Evolutionary conservation across 2,329 filamentous ascomycete species (phyloP).

Genomic region (Metarhizium rileyi): DNA sequence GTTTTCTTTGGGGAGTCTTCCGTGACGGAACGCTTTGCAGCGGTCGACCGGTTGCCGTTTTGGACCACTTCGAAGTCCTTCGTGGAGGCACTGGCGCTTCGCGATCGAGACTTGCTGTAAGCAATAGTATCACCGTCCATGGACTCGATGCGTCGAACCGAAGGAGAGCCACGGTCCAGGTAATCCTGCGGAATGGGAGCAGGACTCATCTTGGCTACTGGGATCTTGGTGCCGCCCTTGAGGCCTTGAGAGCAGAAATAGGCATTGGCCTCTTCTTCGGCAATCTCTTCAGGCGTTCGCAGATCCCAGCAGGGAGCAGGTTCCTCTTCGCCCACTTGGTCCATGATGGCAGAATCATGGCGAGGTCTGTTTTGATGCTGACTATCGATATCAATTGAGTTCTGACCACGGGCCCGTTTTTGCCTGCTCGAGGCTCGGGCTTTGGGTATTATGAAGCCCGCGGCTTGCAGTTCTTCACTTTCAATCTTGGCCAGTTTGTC

Average conservation of each 20-base stretch:
- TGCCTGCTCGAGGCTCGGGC: conserved; percentile 43
- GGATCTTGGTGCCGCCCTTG: conserved; percentile 71
- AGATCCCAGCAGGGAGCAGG: conserved; percentile 56
- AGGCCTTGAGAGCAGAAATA: conserved; percentile 43
- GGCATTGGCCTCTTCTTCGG: conserved; percentile 42
- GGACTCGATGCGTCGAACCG: conserved; percentile 48
- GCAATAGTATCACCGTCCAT: conserved; percentile 50
- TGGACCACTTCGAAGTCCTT: conserved; percentile 13
- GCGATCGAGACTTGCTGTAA: conserved; percentile 53
- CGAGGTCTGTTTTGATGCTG: conserved; percentile 19
- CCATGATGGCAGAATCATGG: conserved; percentile 36
- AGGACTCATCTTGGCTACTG: conserved; percentile 71
- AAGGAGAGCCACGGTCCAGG: conserved; percentile 63
- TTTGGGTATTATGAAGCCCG: conserved; percentile 55
- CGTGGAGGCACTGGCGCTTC: conserved; percentile 57
- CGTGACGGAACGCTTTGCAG: conserved; percentile 32
- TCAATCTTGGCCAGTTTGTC: conserved; percentile 79
- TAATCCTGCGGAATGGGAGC: conserved; percentile 63
- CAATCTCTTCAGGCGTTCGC: conserved; percentile 68
- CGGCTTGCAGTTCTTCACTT: conserved; percentile 68
- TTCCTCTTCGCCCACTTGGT: conserved; percentile 15
- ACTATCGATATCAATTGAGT: conserved; percentile 1
- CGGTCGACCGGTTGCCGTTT: conserved; percentile 13
- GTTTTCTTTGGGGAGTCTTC: conserved; percentile 48
- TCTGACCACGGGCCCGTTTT: conserved; percentile 16